Evolutionary conservation across 116 monocot species (phyloP), one percentile per base, ranked within the genome.

Genomic region (Papilionanthe hybrid): DNA sequence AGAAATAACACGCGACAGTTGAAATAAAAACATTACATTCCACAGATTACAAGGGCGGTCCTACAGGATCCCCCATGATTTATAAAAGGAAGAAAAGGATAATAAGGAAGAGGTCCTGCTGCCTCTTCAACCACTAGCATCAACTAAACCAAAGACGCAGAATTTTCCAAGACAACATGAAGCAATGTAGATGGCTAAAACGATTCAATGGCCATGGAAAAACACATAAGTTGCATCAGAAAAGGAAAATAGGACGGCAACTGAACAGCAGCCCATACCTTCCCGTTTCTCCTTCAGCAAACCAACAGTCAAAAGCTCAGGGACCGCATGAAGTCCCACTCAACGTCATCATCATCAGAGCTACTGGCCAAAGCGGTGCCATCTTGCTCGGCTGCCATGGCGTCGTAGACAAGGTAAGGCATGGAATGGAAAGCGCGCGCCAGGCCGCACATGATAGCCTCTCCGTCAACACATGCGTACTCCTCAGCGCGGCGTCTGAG

Each of bases 401-500:
- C 74, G 13, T 55, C 71, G 48, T 32, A 75, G 65, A 83, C 78
- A 5, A 82, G 81, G 77, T 91, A 91, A 3, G 89, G 86, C 91
- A 89, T 91, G 43, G 87, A 85, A 63, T 56, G 71, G 75, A 91
- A 91, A 23, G 89, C 89, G 20, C 72, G 58, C 1, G 85, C 81
- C 27, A 91, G 65, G 20, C 79, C 32, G 56, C 77, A 60, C 0
- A 79, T 82, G 53, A 86, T 47, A 23, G 48, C 72, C 29, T 45
- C 84, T 10, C 53, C 82, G 49, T 81, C 57, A 22, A 25, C 72
- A 7, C 17, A 30, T 0, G 57, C 69, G 76, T 45, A 79, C 63
- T 91, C 93, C 58, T 86, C 91, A 10, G 82, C 86, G 3, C 93
- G 83, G 13, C 81, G 83, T 84, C 88, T 92, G 69, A 97, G 88